Conservation (phyloP, 495 filamentous ascomycete species). For the Sporormia fimetaria region DNA sequence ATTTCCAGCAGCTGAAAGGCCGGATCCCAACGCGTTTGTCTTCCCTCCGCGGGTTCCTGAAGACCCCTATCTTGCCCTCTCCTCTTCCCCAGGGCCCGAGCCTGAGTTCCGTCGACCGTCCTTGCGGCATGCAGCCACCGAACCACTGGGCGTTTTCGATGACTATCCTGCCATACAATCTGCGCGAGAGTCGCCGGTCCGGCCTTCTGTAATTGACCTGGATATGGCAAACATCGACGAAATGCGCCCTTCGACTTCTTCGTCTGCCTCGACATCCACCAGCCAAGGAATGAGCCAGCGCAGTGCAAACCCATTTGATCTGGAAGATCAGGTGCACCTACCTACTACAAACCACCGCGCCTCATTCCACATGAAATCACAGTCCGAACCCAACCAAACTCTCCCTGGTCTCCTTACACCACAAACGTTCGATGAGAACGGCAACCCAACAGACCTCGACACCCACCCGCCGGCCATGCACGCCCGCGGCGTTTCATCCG, state of each 20-base stretch:
- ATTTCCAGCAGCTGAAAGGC: too few relatives aligned
- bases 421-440: conserved; percentile 19
- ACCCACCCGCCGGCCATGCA: conserved; percentile 17
- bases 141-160: conserved; percentile 27
- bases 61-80: conserved; percentile 17
- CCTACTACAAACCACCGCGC: conserved; percentile 22
- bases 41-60: neutral
- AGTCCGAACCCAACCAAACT: conserved; percentile 23
- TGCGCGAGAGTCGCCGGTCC: conserved; percentile 24
- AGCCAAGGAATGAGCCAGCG: conserved; percentile 26
- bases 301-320: conserved; percentile 34
- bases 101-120: conserved; percentile 27
- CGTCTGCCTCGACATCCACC: conserved; percentile 27
- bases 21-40: too few relatives aligned
- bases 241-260: conserved; percentile 29
- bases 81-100: conserved; percentile 21
- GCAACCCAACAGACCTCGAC: conserved; percentile 15
- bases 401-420: conserved; percentile 22
- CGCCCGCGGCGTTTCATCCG: conserved; percentile 22
- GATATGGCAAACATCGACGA: conserved; percentile 28
- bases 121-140: conserved; percentile 29
- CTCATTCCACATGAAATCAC: conserved; percentile 24
- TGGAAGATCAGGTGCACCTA: conserved; percentile 30
- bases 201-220: conserved; percentile 33
- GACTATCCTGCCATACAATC: conserved; percentile 25